These are phyloP conservation scores for Podaxis sp. DNA, from an alignment of 768 basidiomycete species.

Conservation along the genomic window DNA sequence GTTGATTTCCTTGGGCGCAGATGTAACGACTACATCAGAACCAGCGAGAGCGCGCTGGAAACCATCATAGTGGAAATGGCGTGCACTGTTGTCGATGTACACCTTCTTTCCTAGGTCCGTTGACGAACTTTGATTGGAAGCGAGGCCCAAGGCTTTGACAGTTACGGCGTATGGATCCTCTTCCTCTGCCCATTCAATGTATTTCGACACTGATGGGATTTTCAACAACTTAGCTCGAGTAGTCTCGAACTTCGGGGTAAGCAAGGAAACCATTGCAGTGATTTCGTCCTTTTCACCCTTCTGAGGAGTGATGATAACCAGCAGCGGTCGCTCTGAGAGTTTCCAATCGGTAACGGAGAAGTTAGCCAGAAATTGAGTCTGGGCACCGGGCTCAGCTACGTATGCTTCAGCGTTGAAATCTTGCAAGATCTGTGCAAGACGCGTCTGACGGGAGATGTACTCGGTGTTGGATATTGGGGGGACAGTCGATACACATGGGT, in stretches of 20 bases:
- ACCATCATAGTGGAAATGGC: conserved; percentile 67
- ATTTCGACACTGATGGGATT: conserved; percentile 48
- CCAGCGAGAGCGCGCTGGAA: conserved; percentile 44
- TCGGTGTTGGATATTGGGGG: conserved; percentile 48
- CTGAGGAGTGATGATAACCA: conserved; percentile 60
- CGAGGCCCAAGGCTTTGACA: conserved; percentile 26
- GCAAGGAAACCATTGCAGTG: conserved; percentile 49
- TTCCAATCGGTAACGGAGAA: conserved; percentile 62
- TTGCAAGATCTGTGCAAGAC: conserved; percentile 50
- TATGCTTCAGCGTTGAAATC: conserved; percentile 62
- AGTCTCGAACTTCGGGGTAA: conserved; percentile 79
- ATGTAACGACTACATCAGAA: conserved; percentile 33
- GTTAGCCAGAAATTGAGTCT: conserved; percentile 71
- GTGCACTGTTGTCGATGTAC: conserved; percentile 59
- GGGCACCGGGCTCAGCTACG: conserved; percentile 78
- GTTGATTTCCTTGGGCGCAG: conserved; percentile 55
- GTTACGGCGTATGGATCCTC: conserved; percentile 63
- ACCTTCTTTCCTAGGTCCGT: conserved; percentile 35
- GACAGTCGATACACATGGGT: conserved; percentile 20
- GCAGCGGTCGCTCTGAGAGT: conserved; percentile 77
- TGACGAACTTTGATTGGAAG: neutral
- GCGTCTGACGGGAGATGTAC: conserved; percentile 51
- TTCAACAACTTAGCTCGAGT: conserved; percentile 63
- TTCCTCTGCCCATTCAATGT: conserved; percentile 66
- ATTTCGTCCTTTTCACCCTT: conserved; percentile 20